Evolutionary conservation across 495 filamentous ascomycete genomes (phyloP), one percentile per base, ranked within the genome.

Genomic region (Bathelium albidoporum): DNA sequence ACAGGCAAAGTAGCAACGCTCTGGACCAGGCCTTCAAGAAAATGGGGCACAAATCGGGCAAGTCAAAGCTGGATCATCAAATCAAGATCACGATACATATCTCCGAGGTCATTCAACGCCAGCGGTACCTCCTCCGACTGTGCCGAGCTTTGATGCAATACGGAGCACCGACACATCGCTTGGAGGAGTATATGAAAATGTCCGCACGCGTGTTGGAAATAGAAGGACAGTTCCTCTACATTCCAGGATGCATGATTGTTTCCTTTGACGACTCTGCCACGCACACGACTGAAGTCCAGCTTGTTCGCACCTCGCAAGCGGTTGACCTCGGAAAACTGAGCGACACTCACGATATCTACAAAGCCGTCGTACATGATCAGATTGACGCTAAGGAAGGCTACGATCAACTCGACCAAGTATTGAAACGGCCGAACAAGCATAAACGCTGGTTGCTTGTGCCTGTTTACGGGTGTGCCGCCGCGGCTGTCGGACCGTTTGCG

Each of bases 171-270:
- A 81, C 79, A 9, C 79, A 81, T 68, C 70, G 79, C 14, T 67
- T 81, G 60, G 79, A 81, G 62, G 87, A 89, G 68, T 96, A 96
- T 70, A 88, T 97, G 87, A 85, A 81, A 61, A 95, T 92, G 90
- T 89, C 89, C 16, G 86, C 92, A 29, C 83, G 89, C 2, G 89
- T 95, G 3, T 81, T 97, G 52, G 88, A 93, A 73, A 91, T 97
- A 55, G 89, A 96, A 64, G 89, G 86, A 45, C 91, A 95, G 64
- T 97, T 95, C 69, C 75, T 96, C 45, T 97, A 96, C 71, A 85
- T 96, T 26, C 93, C 93, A 1, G 90, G 90, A 22, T 95, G 89
- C 69, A 97, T 97, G 93, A 89, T 97, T 65, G 87, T 96, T 64
- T 91, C 90, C 3, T 97, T 97, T 70, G 93, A 95, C 69, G 93